Percentiles rank a stretch among this genome's conserved stretches.
Conservation (phyloP, 257 asterid species). For the Scutellaria barbata region DNA sequence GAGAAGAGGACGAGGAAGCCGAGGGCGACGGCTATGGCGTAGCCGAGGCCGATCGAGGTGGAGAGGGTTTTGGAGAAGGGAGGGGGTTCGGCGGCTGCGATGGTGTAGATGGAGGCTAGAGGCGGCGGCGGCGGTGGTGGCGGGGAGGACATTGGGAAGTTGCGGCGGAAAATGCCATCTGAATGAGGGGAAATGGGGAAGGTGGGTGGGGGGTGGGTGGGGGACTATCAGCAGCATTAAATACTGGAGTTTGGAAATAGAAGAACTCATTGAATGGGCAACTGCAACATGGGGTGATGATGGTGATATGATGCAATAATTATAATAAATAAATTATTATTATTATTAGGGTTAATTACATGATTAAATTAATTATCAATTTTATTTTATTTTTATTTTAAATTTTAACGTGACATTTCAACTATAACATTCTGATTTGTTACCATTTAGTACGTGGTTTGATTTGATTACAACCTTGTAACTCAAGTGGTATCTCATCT, state of each 20-base stretch:
- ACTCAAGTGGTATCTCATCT: no score
- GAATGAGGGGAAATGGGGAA: slow-evolving; percentile 35
- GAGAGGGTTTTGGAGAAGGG: slow-evolving; percentile 36
- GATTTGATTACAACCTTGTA: no score
- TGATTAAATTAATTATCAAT: no score
- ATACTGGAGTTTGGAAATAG: slow-evolving; percentile 51
- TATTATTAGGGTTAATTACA: no score
- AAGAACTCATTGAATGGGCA: slow-evolving; percentile 55
- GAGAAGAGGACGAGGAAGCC: slow-evolving; percentile 87
- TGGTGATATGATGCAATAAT: not conserved
- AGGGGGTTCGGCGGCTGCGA: slow-evolving; percentile 20
- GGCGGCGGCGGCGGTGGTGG: slow-evolving; percentile 53
- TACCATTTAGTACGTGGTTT: no score
- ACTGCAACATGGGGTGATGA: slow-evolving; percentile 43
- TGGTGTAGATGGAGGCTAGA: slow-evolving; percentile 25
- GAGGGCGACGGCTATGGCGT: slow-evolving; percentile 75
- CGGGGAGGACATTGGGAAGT: slow-evolving; percentile 42
- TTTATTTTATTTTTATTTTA: no score
- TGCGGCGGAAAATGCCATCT: slow-evolving; percentile 57
- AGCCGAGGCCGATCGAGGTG: slow-evolving; percentile 66
- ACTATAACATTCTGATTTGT: no score
- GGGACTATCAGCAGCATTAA: slow-evolving; percentile 65
- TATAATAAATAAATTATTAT: no score
- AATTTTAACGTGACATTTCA: no score
- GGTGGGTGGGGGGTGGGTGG: slow-evolving; percentile 38